Evolutionary conservation across 129 eudicot genomes (phyloP).

Genomic region (Silybum marianum): DNA sequence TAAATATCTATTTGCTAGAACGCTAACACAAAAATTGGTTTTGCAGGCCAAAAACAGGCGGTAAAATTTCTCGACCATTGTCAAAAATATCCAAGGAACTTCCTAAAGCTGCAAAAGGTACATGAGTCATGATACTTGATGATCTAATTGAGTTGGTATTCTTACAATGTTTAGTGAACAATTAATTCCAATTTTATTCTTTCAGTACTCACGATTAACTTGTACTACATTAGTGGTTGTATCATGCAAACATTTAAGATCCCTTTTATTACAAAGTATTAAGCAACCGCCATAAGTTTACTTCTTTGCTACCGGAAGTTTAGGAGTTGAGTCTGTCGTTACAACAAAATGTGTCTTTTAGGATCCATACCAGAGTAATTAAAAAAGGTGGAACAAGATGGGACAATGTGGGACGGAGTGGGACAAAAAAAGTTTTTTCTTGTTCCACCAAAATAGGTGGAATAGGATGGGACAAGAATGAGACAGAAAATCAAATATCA

Average conservation of each 20-base stretch:
- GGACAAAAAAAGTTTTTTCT: too few species aligned
- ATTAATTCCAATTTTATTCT: background rate
- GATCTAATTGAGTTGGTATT: constrained; percentile 4
- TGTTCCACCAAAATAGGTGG: too few species aligned
- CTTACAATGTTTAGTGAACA: background rate
- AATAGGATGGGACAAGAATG: too few species aligned
- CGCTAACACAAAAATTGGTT: background rate
- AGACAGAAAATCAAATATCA: too few species aligned
- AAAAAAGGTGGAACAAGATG: too few species aligned
- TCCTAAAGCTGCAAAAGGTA: constrained; percentile 52
- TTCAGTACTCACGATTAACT: background rate
- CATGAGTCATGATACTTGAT: background rate
- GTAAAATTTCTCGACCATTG: constrained; percentile 37
- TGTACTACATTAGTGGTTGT: background rate
- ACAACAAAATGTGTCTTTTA: background rate
- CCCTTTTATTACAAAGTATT: background rate
- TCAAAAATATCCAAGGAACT: constrained; percentile 42
- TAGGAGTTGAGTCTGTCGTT: background rate
- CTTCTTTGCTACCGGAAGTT: background rate
- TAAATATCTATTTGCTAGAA: constrained; percentile 1
- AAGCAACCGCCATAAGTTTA: background rate
- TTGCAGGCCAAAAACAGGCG: constrained; percentile 53
- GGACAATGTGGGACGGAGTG: too few species aligned
- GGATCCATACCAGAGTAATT: background rate
- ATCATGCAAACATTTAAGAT: background rate